Conservation (phyloP, 306 rosid species). For the Cicer pinnatifidum region DNA sequence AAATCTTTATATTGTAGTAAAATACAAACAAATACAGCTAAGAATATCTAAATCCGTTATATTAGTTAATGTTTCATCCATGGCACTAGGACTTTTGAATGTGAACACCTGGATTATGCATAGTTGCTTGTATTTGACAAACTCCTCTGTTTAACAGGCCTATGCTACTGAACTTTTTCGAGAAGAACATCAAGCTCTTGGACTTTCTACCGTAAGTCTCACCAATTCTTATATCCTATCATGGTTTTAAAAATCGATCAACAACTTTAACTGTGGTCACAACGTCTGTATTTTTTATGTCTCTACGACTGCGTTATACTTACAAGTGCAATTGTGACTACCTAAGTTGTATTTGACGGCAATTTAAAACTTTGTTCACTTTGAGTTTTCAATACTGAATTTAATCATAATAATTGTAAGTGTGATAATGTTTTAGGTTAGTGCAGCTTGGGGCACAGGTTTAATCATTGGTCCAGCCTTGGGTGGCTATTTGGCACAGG, state of each 20-base stretch:
- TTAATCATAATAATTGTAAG: slow-evolving; percentile 17
- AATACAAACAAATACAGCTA: no score
- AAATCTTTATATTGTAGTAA: no score
- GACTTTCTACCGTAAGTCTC: slow-evolving; percentile 75
- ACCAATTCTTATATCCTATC: neutral
- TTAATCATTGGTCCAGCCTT: slow-evolving; percentile 87
- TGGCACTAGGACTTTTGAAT: neutral
- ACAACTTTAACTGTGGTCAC: neutral
- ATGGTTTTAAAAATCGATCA: neutral
- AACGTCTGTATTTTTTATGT: neutral
- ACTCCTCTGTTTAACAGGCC: slow-evolving; percentile 60
- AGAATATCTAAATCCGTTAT: no score
- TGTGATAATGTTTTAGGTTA: slow-evolving; percentile 57
- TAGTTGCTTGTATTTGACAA: neutral
- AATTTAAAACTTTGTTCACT: neutral
- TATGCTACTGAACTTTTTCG: slow-evolving; percentile 72
- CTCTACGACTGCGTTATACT: neutral
- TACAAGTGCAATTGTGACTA: neutral
- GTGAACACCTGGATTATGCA: neutral
- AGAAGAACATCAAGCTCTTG: slow-evolving; percentile 80
- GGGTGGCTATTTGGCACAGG: slow-evolving; percentile 94
- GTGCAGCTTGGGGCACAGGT: slow-evolving; percentile 81
- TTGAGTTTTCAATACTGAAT: neutral
- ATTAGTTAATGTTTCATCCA: neutral
- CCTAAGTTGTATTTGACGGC: no score